Percentiles rank a stretch among this genome's conserved stretches.
Evolutionary conservation across 331 rosid species (phyloP).

Genomic region (Malus hybrid): DNA sequence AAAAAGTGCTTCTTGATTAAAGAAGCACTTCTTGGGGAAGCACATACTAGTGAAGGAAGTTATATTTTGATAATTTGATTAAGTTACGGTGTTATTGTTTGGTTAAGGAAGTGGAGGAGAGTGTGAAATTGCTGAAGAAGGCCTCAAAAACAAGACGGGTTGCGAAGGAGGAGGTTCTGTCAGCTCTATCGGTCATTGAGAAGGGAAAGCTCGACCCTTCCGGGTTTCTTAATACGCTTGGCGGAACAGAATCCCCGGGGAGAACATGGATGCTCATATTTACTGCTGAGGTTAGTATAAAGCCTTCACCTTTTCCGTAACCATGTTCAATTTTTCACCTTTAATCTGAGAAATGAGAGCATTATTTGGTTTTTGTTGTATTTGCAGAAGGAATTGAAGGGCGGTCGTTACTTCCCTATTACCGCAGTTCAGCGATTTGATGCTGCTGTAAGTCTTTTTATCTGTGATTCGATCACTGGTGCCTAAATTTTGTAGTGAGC

Average conservation of each 20-base stretch:
- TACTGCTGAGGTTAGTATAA: conserved; percentile 55
- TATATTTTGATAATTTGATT: neutral
- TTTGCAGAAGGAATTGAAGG: conserved; percentile 55
- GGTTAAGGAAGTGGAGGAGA: conserved; percentile 66
- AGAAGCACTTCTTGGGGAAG: neutral
- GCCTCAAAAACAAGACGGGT: conserved; percentile 77
- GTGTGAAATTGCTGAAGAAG: conserved; percentile 69
- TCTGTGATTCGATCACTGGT: neutral
- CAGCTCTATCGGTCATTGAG: conserved; percentile 74
- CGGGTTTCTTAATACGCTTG: conserved; percentile 63
- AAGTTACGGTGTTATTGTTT: conserved; percentile 8
- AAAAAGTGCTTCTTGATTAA: neutral
- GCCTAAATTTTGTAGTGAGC: neutral
- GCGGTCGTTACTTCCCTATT: conserved; percentile 79
- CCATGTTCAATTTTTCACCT: neutral
- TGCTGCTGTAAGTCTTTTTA: conserved; percentile 64
- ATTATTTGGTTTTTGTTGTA: neutral
- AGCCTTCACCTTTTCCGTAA: neutral
- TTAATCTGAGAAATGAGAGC: neutral
- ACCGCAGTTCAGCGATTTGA: conserved; percentile 92
- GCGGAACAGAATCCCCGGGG: conserved; percentile 81
- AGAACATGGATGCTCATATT: conserved; percentile 97
- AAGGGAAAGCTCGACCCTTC: conserved; percentile 74
- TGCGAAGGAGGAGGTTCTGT: conserved; percentile 55
- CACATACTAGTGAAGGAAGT: neutral